Conservation (phyloP, 2,329 filamentous ascomycete species). For the Fusarium albosuccineum region DNA sequence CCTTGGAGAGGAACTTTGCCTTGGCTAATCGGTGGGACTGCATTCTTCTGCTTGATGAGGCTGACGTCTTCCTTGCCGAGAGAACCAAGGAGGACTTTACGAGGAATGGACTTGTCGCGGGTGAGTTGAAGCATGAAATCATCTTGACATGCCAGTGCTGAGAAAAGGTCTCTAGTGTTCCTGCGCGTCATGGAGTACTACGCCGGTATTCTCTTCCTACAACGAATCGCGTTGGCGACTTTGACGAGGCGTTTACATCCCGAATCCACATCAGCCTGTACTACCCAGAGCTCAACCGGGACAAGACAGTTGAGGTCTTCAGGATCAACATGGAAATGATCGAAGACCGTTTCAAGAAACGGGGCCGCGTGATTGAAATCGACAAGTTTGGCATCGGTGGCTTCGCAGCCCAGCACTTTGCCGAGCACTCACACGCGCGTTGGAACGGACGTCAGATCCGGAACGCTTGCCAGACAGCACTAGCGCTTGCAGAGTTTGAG, state of each 20-base stretch:
- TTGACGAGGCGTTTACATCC: slow-evolving; percentile 45
- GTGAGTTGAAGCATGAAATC: no score
- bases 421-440: not conserved
- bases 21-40: slow-evolving; percentile 17
- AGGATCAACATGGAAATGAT: slow-evolving; percentile 32
- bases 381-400: slow-evolving; percentile 4
- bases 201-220: slow-evolving; percentile 22
- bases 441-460: slow-evolving; percentile 37
- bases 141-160: no score
- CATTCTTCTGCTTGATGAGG: slow-evolving; percentile 17
- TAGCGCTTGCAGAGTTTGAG: slow-evolving; percentile 22
- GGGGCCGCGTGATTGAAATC: slow-evolving; percentile 9
- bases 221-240: slow-evolving; percentile 21
- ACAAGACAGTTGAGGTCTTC: slow-evolving; percentile 17
- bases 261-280: slow-evolving; percentile 47
- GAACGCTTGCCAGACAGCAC: slow-evolving; percentile 30
- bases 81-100: slow-evolving; percentile 14
- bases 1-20: slow-evolving; percentile 11
- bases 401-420: not conserved
- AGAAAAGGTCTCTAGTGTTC: slow-evolving; percentile 3
- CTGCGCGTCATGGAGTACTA: slow-evolving; percentile 23
- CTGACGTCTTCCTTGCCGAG: slow-evolving; percentile 17
- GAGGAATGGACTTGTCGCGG: slow-evolving; percentile 2
- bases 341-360: slow-evolving; percentile 27
- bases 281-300: slow-evolving; percentile 17